Evolutionary conservation across 2,329 filamentous ascomycete species (phyloP), one percentile per base, ranked within the genome.

Genomic region (Teratosphaeria pseudoeucalypti): DNA sequence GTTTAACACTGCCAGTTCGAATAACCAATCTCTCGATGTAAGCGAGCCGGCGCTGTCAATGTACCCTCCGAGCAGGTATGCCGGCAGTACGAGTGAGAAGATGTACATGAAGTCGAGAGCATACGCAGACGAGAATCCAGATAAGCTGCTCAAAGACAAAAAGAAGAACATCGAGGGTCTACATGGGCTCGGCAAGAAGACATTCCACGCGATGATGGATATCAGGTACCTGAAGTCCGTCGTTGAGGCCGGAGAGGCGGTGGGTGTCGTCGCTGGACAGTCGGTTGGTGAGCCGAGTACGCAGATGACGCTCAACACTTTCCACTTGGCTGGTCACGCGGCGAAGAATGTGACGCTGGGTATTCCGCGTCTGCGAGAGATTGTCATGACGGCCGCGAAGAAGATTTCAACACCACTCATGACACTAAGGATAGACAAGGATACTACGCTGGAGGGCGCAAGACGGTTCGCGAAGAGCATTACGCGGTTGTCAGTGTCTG

Each of bases 271-370:
- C 61, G 95, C 95, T 56, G 92, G 92, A 10, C 94, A 99, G 75
- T 97, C 92, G 34, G 86, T 99, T 52, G 94, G 94, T 71, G 95
- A 99, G 72, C 94, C 95, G 9, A 96, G 92, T 2, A 99, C 94
- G 11, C 94, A 99, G 74, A 99, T 99, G 95, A 99, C 95, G 7
- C 79, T 99, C 58, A 99, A 99, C 77, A 99, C 95, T 32, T 99
- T 99, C 84, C 94, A 99, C 82, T 89, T 99, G 83, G 94, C 94
- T 74, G 94, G 94, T 71, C 92, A 97, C 79, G 92, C 94, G 23
- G 88, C 94, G 34, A 97, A 96, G 81, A 99, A 99, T 82, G 95
- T 99, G 71, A 99, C 94, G 0, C 83, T 96, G 23, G 94, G 94
- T 89, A 97, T 99, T 71, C 94, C 94, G 61, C 90, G 94, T 77